Percentiles rank a stretch among this genome's conserved stretches.
These are phyloP conservation scores for Scenedesmus sp. DNA, from an alignment of 163 green algal species.

Conservation along the genomic window DNA sequence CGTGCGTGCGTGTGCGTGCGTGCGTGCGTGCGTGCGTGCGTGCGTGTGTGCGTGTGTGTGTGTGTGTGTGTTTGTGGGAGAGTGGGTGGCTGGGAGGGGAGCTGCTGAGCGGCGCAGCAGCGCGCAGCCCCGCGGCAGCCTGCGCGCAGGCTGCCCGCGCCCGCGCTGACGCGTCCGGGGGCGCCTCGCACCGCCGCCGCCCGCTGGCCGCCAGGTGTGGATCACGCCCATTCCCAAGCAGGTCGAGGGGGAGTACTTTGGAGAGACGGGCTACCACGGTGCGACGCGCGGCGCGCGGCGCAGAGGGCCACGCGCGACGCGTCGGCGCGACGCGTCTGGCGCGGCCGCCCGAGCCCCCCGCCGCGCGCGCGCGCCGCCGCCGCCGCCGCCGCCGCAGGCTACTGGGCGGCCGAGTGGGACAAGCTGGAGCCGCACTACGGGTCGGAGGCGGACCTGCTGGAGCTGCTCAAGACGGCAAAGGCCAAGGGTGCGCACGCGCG, in stretches of 20 bases:
- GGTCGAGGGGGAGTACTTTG: background rate
- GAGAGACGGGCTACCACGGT: background rate
- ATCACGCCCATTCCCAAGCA: background rate
- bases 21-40: background rate
- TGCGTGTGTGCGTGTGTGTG: no score
- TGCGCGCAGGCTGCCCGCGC: no score
- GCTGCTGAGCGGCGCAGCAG: no score
- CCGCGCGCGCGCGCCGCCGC: background rate
- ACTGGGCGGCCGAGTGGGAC: conserved; percentile 24
- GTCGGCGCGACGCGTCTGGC: no score
- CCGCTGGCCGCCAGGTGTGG: background rate
- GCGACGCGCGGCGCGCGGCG: no score
- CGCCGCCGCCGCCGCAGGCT: background rate
- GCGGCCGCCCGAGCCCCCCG: background rate
- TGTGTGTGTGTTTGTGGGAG: background rate
- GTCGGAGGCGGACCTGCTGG: conserved; percentile 12
- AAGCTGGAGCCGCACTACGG: conserved; percentile 28
- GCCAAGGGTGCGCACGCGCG: conserved; percentile 23
- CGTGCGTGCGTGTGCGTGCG: background rate
- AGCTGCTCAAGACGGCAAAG: conserved; percentile 1
- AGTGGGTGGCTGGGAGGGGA: background rate
- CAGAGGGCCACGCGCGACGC: no score
- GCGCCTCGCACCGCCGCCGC: no score
- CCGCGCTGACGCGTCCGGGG: no score
- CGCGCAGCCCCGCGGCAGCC: no score